Conservation (phyloP, 768 basidiomycete genomes). For the Thelephora aurantiotincta region DNA sequence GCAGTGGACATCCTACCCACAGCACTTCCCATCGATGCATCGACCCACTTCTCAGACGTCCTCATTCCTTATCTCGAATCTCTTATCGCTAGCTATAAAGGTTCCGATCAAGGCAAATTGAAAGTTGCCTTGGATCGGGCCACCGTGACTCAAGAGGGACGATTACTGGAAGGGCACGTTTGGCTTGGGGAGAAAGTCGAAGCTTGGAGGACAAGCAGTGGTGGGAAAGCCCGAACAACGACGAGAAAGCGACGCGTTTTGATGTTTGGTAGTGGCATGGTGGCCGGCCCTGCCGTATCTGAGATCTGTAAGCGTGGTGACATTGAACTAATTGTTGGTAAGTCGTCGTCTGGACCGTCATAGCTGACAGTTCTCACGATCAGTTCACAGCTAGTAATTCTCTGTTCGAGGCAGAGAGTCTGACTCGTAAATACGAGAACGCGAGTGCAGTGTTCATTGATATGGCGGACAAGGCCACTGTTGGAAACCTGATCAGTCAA, state of each 20-base stretch:
- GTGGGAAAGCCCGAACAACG: neutral
- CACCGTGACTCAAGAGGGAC: slow-evolving; percentile 51
- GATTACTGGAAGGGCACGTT: slow-evolving; percentile 33
- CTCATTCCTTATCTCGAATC: slow-evolving; percentile 56
- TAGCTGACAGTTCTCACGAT: slow-evolving; percentile 1
- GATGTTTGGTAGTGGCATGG: slow-evolving; percentile 90
- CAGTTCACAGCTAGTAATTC: slow-evolving; percentile 55
- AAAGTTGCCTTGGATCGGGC: slow-evolving; percentile 47
- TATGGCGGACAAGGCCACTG: slow-evolving; percentile 30
- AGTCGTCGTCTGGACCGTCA: slow-evolving; percentile 16
- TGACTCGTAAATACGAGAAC: slow-evolving; percentile 32
- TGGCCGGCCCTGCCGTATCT: slow-evolving; percentile 78
- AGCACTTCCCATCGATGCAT: slow-evolving; percentile 71
- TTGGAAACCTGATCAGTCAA: slow-evolving; percentile 37
- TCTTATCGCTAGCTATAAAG: slow-evolving; percentile 30
- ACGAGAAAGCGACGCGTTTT: slow-evolving; percentile 49
- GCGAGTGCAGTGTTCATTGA: slow-evolving; percentile 47
- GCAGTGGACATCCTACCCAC: slow-evolving; percentile 87
- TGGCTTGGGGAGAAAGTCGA: slow-evolving; percentile 46
- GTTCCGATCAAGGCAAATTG: slow-evolving; percentile 1
- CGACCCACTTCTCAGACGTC: slow-evolving; percentile 53
- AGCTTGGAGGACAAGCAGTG: slow-evolving; percentile 19
- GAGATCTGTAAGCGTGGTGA: slow-evolving; percentile 50
- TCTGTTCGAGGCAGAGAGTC: slow-evolving; percentile 34
- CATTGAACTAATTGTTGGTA: slow-evolving; percentile 66